phyloP scores from a whole-genome alignment of 164 flowering plant genomes.

The Echeveria elegans region DNA sequence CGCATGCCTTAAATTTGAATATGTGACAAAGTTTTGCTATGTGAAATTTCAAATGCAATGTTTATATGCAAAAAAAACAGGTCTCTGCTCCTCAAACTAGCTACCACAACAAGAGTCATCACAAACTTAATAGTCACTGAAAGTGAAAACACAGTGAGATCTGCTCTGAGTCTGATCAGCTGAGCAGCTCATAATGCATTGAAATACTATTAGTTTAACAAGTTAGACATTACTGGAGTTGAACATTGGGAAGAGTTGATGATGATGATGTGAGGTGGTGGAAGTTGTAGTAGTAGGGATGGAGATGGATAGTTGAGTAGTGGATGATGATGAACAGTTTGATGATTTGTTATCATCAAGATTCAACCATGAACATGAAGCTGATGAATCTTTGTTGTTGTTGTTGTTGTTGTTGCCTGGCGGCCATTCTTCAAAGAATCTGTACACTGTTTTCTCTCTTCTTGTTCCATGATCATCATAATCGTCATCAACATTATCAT shows the following conservation, averaged over 20 bases:
- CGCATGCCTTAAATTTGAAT: no score
- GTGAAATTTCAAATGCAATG: no score
- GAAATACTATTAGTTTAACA: no score
- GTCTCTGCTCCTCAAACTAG: neutral
- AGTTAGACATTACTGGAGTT: no score
- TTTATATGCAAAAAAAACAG: neutral
- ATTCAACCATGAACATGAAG: neutral
- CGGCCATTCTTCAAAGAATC: constrained; percentile 1
- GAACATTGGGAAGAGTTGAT: neutral
- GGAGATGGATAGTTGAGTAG: neutral
- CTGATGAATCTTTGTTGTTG: neutral
- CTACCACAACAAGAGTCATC: neutral
- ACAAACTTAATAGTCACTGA: neutral
- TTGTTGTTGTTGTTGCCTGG: neutral
- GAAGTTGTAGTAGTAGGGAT: neutral
- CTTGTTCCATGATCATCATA: neutral
- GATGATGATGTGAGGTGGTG: neutral
- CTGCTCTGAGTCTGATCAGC: no score
- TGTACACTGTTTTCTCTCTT: neutral
- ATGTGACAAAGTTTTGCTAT: no score
- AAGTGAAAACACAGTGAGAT: neutral
- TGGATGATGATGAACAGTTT: constrained; percentile 5
- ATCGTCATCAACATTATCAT: neutral
- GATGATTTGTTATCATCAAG: neutral
- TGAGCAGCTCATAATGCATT: no score